A percentile compares a stretch with the other conserved stretches of the same genome.
phyloP scores from a whole-genome alignment of 2,329 filamentous ascomycete genomes.

The Penicillium sp. region DNA sequence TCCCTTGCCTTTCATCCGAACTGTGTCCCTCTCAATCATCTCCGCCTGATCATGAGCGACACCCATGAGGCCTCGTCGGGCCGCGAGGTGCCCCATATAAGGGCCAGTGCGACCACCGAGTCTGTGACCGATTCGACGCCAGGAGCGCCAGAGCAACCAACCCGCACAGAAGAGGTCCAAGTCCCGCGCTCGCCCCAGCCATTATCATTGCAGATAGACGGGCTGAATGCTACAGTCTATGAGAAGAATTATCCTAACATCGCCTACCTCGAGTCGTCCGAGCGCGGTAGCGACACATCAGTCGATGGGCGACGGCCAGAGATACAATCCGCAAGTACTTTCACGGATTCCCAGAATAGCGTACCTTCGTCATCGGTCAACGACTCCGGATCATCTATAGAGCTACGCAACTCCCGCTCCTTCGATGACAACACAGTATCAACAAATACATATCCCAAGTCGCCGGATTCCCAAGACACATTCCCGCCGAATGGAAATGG shows the following conservation, averaged over 20 bases:
- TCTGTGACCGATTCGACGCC: conserved; percentile 14
- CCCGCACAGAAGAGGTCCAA: conserved; percentile 14
- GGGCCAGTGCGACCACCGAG: conserved; percentile 18
- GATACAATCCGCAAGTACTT: conserved; percentile 17
- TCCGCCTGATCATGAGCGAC: conserved; percentile 18
- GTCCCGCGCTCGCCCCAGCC: conserved; percentile 20
- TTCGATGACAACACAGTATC: conserved; percentile 9
- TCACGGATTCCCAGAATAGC: conserved; percentile 17
- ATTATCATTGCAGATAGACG: conserved; percentile 21
- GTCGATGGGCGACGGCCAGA: conserved; percentile 18
- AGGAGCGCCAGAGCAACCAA: conserved; percentile 4
- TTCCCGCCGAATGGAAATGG: conserved; percentile 10
- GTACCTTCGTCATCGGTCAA: conserved; percentile 16
- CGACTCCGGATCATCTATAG: conserved; percentile 9
- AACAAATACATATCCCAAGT: conserved; percentile 7
- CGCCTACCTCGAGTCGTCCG: conserved; percentile 19
- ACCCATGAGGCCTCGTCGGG: conserved; percentile 8
- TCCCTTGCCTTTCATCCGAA: background rate
- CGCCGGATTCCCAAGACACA: conserved; percentile 7
- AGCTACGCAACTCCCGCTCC: conserved; percentile 9
- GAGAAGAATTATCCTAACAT: conserved; percentile 8
- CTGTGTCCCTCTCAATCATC: background rate
- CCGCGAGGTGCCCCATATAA: conserved; percentile 19
- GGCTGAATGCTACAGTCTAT: conserved; percentile 13
- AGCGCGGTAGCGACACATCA: conserved; percentile 24